Evolutionary conservation across 2,329 filamentous ascomycete species (phyloP).

Genomic region (Didymellaceae sp.): DNA sequence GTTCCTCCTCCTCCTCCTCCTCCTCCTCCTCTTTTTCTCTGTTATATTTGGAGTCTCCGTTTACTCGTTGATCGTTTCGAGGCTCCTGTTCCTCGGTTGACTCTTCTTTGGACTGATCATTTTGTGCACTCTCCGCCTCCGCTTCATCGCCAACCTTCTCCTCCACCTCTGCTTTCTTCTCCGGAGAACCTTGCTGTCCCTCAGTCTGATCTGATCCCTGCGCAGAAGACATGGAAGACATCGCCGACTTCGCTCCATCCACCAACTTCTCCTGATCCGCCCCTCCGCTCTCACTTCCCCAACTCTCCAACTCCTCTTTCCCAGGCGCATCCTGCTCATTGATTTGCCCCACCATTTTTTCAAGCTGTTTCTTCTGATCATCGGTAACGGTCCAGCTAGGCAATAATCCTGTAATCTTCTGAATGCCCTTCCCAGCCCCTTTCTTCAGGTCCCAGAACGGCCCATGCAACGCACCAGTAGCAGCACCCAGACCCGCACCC

Average conservation of each 20-base stretch:
- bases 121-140: background rate
- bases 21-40: background rate
- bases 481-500: constrained; percentile 27
- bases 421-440: constrained; percentile 25
- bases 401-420: constrained; percentile 23
- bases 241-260: constrained; percentile 17
- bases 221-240: constrained; percentile 15
- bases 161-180: background rate
- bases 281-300: constrained; percentile 19
- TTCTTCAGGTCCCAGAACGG: constrained; percentile 22
- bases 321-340: constrained; percentile 25
- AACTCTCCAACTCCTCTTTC: constrained; percentile 24
- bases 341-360: constrained; percentile 30
- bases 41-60: too few species aligned
- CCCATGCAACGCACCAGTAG: constrained; percentile 26
- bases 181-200: background rate
- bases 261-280: constrained; percentile 17
- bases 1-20: background rate
- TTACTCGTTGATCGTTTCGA: background rate
- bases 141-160: background rate
- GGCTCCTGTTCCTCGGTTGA: background rate
- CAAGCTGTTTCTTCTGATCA: constrained; percentile 25
- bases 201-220: background rate
- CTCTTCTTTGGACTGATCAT: background rate
- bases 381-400: constrained; percentile 28